These are phyloP conservation scores for Anisogramma anomala DNA, from an alignment of 2,329 filamentous ascomycete genomes.

Conservation along the genomic window DNA sequence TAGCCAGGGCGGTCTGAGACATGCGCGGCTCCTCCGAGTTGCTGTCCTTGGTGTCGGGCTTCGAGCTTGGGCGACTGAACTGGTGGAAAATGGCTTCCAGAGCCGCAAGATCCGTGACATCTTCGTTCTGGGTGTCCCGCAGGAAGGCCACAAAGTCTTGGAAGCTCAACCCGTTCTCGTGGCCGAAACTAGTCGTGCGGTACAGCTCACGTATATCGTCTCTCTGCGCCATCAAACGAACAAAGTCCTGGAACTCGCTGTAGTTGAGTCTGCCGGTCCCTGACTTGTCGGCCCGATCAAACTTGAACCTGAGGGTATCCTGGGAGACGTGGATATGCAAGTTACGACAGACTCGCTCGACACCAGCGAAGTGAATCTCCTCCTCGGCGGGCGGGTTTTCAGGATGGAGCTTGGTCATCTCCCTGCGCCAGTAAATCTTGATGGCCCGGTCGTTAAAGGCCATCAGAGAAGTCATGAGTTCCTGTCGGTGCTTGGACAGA, in stretches of 20 bases:
- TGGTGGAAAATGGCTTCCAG: conserved; percentile 67
- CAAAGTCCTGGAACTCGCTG: conserved; percentile 70
- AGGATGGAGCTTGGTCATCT: conserved; percentile 60
- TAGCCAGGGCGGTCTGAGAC: conserved; percentile 66
- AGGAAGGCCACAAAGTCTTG: conserved; percentile 69
- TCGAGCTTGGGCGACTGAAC: conserved; percentile 39
- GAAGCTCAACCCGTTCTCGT: conserved; percentile 54
- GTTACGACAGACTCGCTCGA: conserved; percentile 75
- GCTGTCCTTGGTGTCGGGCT: conserved; percentile 22
- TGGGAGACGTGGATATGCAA: conserved; percentile 85
- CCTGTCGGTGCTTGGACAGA: conserved; percentile 75
- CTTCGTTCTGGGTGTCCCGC: conserved; percentile 59
- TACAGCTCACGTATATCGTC: conserved; percentile 71
- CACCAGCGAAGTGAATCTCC: conserved; percentile 63
- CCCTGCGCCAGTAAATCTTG: conserved; percentile 71
- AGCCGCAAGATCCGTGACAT: conserved; percentile 53
- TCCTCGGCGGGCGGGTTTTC: conserved; percentile 45
- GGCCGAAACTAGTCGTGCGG: conserved; percentile 44
- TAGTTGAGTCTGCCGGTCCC: conserved; percentile 60
- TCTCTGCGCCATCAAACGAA: conserved; percentile 70
- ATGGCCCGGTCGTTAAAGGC: conserved; percentile 75
- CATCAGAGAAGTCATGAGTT: conserved; percentile 81
- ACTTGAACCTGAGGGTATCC: conserved; percentile 60
- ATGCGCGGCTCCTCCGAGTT: conserved; percentile 47
- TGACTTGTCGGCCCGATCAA: conserved; percentile 58